Percentiles rank a stretch among this genome's conserved stretches.
Conservation (phyloP, 768 basidiomycete species). For the Leccinellum rugosiceps region DNA sequence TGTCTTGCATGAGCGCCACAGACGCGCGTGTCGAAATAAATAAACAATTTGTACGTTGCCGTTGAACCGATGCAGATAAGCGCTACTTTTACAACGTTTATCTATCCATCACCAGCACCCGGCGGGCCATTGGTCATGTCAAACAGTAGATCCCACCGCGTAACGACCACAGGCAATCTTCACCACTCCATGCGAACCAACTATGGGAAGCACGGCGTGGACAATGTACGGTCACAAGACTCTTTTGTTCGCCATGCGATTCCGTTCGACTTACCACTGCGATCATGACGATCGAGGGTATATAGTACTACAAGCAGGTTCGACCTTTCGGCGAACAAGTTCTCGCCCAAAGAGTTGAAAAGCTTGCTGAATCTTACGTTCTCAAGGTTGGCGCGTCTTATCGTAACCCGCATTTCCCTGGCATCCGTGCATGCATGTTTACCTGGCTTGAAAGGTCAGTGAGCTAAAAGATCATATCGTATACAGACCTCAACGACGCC, state of each 20-base stretch:
- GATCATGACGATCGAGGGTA: neutral
- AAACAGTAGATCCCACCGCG: constrained; percentile 21
- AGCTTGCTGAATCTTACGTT: neutral
- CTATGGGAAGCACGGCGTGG: constrained; percentile 54
- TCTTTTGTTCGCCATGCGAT: neutral
- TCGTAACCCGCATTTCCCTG: constrained; percentile 71
- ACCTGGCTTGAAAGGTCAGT: constrained; percentile 50
- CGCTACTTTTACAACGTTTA: neutral
- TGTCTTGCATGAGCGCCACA: constrained; percentile 2
- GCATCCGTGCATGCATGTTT: constrained; percentile 53
- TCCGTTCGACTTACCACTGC: neutral
- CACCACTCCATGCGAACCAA: constrained; percentile 49
- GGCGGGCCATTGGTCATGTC: constrained; percentile 5
- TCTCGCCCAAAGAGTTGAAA: too few relatives aligned
- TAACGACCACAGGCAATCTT: constrained; percentile 24
- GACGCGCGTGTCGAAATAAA: constrained; percentile 1
- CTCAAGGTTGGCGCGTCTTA: constrained; percentile 58
- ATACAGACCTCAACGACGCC: constrained; percentile 12
- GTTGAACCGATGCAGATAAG: neutral
- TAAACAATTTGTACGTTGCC: neutral
- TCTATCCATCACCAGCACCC: neutral
- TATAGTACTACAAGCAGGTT: constrained; percentile 33
- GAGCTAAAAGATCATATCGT: neutral
- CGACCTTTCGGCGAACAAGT: neutral
- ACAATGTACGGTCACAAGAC: constrained; percentile 40